Evolutionary conservation across 208 protist species (phyloP).

Genomic region (Acanthamoeba sp.): DNA sequence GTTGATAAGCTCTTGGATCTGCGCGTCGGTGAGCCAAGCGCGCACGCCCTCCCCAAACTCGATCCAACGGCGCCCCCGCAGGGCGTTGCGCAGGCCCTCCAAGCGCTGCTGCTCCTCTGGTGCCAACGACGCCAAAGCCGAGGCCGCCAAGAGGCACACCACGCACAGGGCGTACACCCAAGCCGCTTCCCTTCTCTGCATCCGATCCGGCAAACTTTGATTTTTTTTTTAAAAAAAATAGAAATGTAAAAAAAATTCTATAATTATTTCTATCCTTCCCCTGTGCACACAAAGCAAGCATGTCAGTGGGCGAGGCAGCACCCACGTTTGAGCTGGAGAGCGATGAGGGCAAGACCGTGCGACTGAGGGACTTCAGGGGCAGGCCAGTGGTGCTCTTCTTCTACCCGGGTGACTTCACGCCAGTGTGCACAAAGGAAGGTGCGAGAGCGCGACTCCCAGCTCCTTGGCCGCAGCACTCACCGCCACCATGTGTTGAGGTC

Average conservation of each 20-base stretch:
- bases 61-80: background rate
- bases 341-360: background rate
- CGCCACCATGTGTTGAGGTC: background rate
- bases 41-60: background rate
- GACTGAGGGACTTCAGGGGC: background rate
- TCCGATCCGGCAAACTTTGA: too few species aligned
- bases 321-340: background rate
- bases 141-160: background rate
- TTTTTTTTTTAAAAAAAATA: too few species aligned
- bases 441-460: background rate
- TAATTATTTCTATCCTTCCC: too few species aligned
- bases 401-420: conserved; percentile 29
- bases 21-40: background rate
- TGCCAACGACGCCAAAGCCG: background rate
- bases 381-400: conserved; percentile 52
- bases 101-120: background rate
- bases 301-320: background rate
- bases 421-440: conserved; percentile 69
- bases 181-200: too few species aligned
- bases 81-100: background rate
- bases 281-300: too few species aligned
- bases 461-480: background rate
- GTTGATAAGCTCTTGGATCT: conserved; percentile 18
- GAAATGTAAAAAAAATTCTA: too few species aligned
- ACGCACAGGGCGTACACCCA: background rate